Conservation (phyloP, 164 flowering plant species). For the Piper betle region DNA sequence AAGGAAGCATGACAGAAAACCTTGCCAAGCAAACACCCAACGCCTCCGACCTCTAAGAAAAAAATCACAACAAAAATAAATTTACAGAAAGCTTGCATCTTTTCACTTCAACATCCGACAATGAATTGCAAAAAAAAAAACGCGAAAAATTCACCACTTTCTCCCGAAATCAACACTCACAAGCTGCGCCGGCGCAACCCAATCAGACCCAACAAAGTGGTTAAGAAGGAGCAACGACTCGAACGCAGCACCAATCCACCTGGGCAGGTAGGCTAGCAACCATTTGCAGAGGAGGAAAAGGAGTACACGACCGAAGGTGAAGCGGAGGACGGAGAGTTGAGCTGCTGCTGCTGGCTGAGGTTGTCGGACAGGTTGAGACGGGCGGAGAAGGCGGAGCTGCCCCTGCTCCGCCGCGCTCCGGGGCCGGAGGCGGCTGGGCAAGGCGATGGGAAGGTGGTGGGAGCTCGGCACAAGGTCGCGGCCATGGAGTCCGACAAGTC, state of each 20-base stretch:
- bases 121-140: neutral
- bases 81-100: neutral
- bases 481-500: too few species aligned
- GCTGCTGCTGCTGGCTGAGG: slow-evolving; percentile 41
- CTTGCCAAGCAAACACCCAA: slow-evolving; percentile 68
- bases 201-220: slow-evolving; percentile 47
- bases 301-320: slow-evolving; percentile 49
- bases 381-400: slow-evolving; percentile 11
- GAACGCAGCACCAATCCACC: slow-evolving; percentile 70
- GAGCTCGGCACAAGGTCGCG: too few species aligned
- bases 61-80: too few species aligned
- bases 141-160: neutral
- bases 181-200: slow-evolving; percentile 49
- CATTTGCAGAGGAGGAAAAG: slow-evolving; percentile 1
- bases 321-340: slow-evolving; percentile 89
- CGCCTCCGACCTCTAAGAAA: slow-evolving; percentile 49
- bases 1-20: slow-evolving; percentile 59
- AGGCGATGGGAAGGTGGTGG: too few species aligned
- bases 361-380: slow-evolving; percentile 11
- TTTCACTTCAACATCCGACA: neutral
- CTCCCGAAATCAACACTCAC: slow-evolving; percentile 20
- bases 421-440: too few species aligned
- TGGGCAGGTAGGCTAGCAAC: slow-evolving; percentile 51
- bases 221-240: slow-evolving; percentile 59
- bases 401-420: too few species aligned